These are phyloP conservation scores for Coemansia sp. DNA, from an alignment of 192 early-diverging fungal genomes.

Conservation along the genomic window DNA sequence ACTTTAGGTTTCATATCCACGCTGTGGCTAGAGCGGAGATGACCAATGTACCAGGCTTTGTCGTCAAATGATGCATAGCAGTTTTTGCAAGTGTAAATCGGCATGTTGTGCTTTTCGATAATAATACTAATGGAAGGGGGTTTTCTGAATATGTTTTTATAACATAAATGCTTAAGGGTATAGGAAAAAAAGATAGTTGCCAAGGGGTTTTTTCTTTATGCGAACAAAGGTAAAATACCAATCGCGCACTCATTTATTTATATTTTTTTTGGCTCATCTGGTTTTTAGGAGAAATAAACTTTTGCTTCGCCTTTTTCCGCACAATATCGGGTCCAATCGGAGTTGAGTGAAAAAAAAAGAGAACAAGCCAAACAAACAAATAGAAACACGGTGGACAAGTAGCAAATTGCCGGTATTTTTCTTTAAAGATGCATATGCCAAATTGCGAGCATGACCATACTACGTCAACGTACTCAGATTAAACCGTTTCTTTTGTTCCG, in stretches of 20 bases:
- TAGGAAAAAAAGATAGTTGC: not conserved
- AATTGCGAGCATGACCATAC: not conserved
- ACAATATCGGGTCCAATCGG: not conserved
- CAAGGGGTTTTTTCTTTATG: no score
- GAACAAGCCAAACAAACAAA: not conserved
- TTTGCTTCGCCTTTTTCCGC: not conserved
- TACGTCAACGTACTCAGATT: not conserved
- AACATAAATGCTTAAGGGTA: no score
- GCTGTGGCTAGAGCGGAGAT: conserved; percentile 15
- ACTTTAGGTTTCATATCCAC: conserved; percentile 6
- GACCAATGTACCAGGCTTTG: conserved; percentile 32
- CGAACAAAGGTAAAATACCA: no score
- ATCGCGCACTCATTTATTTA: no score
- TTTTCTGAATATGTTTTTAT: no score
- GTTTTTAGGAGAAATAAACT: not conserved
- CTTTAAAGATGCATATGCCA: not conserved
- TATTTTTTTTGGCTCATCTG: no score
- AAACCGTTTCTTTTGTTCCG: not conserved
- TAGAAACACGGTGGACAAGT: no score
- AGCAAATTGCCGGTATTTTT: not conserved
- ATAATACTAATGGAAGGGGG: no score
- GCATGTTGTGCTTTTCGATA: no score
- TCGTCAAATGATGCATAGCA: conserved; percentile 32
- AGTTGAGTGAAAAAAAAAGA: not conserved
- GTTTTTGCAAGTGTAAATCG: conserved; percentile 20